Base-by-base conservation (phyloP, 768 basidiomycete species). In the Rhizopogon vesiculosus region DNA sequence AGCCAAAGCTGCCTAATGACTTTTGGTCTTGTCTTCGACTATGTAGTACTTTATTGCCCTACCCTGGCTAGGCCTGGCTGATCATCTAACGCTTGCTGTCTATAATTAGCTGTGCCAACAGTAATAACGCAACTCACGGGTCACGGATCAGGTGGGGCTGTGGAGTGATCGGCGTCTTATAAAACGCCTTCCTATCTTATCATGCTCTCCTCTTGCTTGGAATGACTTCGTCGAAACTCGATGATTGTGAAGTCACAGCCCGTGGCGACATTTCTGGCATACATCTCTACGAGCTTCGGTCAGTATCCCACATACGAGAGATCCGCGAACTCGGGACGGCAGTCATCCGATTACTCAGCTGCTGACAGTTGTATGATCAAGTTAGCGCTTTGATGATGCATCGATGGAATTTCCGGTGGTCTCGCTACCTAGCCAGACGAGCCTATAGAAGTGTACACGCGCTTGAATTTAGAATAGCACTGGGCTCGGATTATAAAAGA, bases 1-100 rank as follows among this genome's bases (percentile, higher is more conserved):
- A 4, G 70, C 50, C 13, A 71, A 64, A 51, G 66, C 64, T 7
- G 58, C 70, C 31, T 6, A 69, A 65, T 35, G 4, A 25, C 25
- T 25, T 25, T 25, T 25, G 25, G 25, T 25, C 5, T 25, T 25
- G 25, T 25, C 25, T 25, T 25, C 25, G 5, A 25, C 25, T 25
- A 25, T 25, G 25, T 25, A 25, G 25, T 25, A 25, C 25, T 25
- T 25, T 25, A 25, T 25, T 49, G 25, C 25, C 25, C 25, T 25
- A 25, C 25, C 25, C 3, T 25, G 25, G 25, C 25, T 25, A 25
- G 4, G 4, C 19, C 18, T 48, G 46, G 33, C 31, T 48, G 33
- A 7, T 35, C n/a, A 48, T 48, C 35, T 48, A 48, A 25, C 18
- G 19, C 10, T 22, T 35, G 33, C 19, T 48, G 46, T 35, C 33